Evolutionary conservation across 768 basidiomycete genomes (phyloP).

Genomic region (Collybiopsis luxurians): DNA sequence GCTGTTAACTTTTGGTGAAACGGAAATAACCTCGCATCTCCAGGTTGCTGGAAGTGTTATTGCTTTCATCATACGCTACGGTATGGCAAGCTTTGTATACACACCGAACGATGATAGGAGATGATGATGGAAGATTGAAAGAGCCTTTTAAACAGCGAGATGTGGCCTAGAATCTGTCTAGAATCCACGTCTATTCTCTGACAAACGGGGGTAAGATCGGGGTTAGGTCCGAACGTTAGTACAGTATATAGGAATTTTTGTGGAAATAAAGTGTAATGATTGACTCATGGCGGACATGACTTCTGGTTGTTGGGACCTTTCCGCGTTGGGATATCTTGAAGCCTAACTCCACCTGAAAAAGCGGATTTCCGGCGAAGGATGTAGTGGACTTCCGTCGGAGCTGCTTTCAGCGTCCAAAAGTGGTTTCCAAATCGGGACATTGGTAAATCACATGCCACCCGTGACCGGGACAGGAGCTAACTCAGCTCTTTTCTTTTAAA

Average conservation of each 20-base stretch:
- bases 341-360: conserved; percentile 5
- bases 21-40: conserved; percentile 10
- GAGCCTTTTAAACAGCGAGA: background rate
- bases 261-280: conserved; percentile 12
- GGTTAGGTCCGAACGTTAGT: background rate
- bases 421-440: background rate
- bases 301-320: background rate
- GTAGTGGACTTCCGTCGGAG: conserved; percentile 4
- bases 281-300: background rate
- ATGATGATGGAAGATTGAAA: background rate
- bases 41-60: conserved; percentile 73
- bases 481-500: conserved; percentile 6
- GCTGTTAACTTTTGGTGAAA: background rate
- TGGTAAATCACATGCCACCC: conserved; percentile 48
- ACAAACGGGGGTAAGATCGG: too few species aligned
- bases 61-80: conserved; percentile 89
- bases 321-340: background rate
- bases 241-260: background rate
- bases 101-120: background rate
- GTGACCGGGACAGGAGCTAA: conserved; percentile 22
- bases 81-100: conserved; percentile 53
- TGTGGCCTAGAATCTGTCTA: too few species aligned
- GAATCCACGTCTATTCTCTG: too few species aligned
- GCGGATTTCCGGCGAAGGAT: background rate
- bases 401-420: background rate